Percentiles rank a stretch among this genome's conserved stretches.
Evolutionary conservation across 345 rosid genomes (phyloP).

Genomic region (Populus pruinosa): DNA sequence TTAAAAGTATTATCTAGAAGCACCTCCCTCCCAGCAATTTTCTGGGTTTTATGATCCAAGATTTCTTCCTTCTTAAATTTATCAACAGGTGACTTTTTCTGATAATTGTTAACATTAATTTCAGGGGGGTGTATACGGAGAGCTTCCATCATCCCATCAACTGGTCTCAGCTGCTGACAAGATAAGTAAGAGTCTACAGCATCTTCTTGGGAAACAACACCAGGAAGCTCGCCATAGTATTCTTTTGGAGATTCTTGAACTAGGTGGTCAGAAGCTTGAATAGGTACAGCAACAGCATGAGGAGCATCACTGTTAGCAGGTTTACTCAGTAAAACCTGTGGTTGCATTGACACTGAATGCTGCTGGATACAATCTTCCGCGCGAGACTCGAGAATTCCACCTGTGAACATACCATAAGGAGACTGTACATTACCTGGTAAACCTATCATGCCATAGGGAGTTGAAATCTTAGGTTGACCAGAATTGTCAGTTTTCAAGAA

Average conservation of each 20-base stretch:
- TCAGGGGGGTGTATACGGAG: constrained; percentile 30
- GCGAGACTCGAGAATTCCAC: constrained; percentile 26
- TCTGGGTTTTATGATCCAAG: constrained; percentile 33
- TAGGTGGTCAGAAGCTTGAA: constrained; percentile 33
- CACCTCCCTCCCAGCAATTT: constrained; percentile 31
- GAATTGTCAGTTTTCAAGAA: constrained; percentile 23
- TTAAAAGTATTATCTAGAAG: constrained; percentile 27
- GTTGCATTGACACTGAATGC: constrained; percentile 21
- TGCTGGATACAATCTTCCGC: constrained; percentile 32
- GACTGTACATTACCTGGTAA: constrained; percentile 27
- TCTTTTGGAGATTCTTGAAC: constrained; percentile 35
- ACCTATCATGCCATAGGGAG: constrained; percentile 22
- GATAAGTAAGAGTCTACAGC: constrained; percentile 16
- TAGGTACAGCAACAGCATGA: constrained; percentile 21
- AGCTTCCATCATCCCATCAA: constrained; percentile 44
- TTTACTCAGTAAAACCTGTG: constrained; percentile 20
- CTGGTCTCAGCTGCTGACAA: constrained; percentile 28
- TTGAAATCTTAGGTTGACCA: constrained; percentile 29
- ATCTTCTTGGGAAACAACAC: constrained; percentile 29
- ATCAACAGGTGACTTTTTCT: constrained; percentile 28
- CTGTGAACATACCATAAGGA: constrained; percentile 22
- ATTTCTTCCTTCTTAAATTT: constrained; percentile 31
- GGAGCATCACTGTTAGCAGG: constrained; percentile 23
- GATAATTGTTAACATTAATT: constrained; percentile 29
- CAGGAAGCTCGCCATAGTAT: constrained; percentile 27